Conservation (phyloP, 139 green algal species). For the Raphidocelis subcapitata region DNA sequence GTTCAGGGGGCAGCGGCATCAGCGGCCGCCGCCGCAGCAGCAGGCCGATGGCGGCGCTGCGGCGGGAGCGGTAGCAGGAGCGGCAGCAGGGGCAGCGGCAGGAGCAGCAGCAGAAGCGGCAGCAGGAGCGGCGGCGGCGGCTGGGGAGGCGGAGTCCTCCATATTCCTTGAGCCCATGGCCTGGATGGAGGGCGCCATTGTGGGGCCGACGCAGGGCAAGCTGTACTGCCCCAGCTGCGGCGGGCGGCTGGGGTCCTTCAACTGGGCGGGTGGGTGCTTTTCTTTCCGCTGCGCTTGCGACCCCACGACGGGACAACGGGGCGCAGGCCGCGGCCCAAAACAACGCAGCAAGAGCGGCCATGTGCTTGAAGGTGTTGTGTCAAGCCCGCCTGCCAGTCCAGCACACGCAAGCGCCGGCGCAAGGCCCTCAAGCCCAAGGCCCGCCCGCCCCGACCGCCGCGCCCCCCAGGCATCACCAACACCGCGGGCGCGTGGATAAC, state of each 20-base stretch:
- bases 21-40: conserved; percentile 30
- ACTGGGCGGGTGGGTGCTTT: conserved; percentile 72
- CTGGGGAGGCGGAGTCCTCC: conserved; percentile 30
- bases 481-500: conserved; percentile 63
- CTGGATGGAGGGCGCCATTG: conserved; percentile 75
- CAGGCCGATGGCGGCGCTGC: neutral
- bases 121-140: conserved; percentile 6
- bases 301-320: neutral
- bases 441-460: no score
- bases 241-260: conserved; percentile 75
- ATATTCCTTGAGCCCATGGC: conserved; percentile 80
- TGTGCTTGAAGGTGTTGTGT: neutral
- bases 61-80: conserved; percentile 10
- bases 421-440: no score
- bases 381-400: neutral
- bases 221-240: conserved; percentile 81
- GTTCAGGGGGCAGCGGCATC: conserved; percentile 31
- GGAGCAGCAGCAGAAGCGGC: neutral
- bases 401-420: no score
- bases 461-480: conserved; percentile 53
- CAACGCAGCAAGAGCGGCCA: neutral
- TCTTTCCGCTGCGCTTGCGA: neutral
- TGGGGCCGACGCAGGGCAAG: conserved; percentile 72
- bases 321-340: neutral
- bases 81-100: conserved; percentile 1